Conservation (phyloP, 495 filamentous ascomycete species). For the Neohortaea acidophila region DNA sequence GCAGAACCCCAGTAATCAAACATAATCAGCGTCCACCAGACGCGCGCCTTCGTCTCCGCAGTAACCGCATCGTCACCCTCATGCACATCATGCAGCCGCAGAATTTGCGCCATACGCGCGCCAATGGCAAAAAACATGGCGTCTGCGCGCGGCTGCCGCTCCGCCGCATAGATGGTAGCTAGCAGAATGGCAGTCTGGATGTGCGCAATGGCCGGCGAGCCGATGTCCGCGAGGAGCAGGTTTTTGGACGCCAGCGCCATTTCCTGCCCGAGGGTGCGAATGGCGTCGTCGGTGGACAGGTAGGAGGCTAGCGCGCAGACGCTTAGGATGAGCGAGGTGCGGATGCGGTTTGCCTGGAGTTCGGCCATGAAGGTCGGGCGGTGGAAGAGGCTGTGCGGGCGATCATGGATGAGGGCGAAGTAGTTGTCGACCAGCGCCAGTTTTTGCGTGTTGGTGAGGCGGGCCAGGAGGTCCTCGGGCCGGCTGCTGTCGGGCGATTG, state of each 20-base stretch:
- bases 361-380: slow-evolving; percentile 21
- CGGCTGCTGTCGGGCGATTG: too few relatives aligned
- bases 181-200: slow-evolving; percentile 29
- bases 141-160: slow-evolving; percentile 13
- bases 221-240: slow-evolving; percentile 13
- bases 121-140: slow-evolving; percentile 21
- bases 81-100: slow-evolving; percentile 14
- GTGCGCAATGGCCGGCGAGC: slow-evolving; percentile 25
- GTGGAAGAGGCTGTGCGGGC: slow-evolving; percentile 31
- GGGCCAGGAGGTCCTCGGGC: too few relatives aligned
- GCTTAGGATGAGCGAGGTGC: slow-evolving; percentile 5
- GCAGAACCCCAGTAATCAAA: slow-evolving; percentile 31
- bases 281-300: background rate
- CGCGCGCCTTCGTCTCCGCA: slow-evolving; percentile 17
- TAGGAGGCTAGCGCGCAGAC: slow-evolving; percentile 5
- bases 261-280: background rate
- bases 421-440: slow-evolving; percentile 28
- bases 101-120: slow-evolving; percentile 19
- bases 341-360: slow-evolving; percentile 25
- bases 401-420: slow-evolving; percentile 30
- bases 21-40: slow-evolving; percentile 33
- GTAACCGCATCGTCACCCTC: slow-evolving; percentile 9
- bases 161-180: slow-evolving; percentile 19
- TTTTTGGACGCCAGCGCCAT: background rate
- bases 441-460: too few relatives aligned